phyloP scores from a whole-genome alignment of 2,329 filamentous ascomycete species.

The Pleurostoma richardsiae region DNA sequence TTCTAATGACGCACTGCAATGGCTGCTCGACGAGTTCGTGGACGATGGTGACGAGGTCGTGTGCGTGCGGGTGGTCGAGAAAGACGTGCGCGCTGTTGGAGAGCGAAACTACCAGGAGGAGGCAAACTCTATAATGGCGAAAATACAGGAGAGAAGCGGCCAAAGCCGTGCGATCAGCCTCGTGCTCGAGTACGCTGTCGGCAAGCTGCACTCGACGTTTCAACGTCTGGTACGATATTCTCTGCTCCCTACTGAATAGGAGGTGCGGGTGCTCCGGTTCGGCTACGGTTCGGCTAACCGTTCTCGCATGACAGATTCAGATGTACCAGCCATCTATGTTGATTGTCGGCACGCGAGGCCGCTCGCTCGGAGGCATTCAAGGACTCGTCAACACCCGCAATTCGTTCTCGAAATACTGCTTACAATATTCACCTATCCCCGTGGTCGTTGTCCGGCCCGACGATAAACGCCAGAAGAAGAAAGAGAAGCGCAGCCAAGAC shows the following conservation, averaged over 20 bases:
- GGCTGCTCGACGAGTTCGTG: slow-evolving; percentile 86
- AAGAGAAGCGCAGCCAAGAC: slow-evolving; percentile 76
- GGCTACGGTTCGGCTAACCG: not conserved
- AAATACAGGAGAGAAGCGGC: slow-evolving; percentile 72
- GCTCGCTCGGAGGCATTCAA: slow-evolving; percentile 80
- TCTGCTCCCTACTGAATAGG: not conserved
- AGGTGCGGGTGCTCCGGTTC: not conserved
- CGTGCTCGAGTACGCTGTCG: slow-evolving; percentile 80
- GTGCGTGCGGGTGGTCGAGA: slow-evolving; percentile 83
- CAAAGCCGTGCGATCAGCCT: slow-evolving; percentile 80
- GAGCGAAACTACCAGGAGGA: slow-evolving; percentile 70
- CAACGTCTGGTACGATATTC: slow-evolving; percentile 69
- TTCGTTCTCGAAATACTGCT: slow-evolving; percentile 89
- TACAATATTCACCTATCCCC: slow-evolving; percentile 88
- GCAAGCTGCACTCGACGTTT: slow-evolving; percentile 86
- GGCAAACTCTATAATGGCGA: slow-evolving; percentile 67
- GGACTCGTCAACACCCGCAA: slow-evolving; percentile 72
- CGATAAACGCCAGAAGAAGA: slow-evolving; percentile 85
- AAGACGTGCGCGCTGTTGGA: slow-evolving; percentile 64
- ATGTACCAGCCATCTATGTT: slow-evolving; percentile 89
- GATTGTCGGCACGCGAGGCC: slow-evolving; percentile 82
- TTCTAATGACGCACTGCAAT: slow-evolving; percentile 87
- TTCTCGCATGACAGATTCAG: slow-evolving; percentile 58
- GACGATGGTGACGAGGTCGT: slow-evolving; percentile 93
- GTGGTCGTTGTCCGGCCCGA: slow-evolving; percentile 88